Evolutionary conservation across 805 yeast species (phyloP).

Genomic region (Metschnikowia similis): DNA sequence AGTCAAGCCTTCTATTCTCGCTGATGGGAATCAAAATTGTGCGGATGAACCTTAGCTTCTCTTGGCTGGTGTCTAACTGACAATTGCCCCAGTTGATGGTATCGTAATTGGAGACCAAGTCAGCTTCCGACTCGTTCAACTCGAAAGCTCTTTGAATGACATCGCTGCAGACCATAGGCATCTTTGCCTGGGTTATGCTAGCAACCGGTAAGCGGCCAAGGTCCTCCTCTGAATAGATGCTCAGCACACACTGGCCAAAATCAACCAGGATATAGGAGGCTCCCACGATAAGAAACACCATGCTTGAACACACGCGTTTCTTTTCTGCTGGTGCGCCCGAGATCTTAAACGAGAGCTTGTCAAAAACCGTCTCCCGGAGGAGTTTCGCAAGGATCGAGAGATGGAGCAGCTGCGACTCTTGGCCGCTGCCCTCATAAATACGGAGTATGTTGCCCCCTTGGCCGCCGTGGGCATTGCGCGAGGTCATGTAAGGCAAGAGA

Average conservation of each 20-base stretch:
- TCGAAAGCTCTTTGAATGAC: conserved; percentile 9
- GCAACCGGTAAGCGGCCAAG: conserved; percentile 6
- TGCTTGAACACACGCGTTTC: conserved; percentile 2
- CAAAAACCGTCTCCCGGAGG: conserved; percentile 10
- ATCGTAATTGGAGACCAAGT: background rate
- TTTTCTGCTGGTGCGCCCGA: background rate
- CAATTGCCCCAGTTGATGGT: conserved; percentile 5
- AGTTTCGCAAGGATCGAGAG: conserved; percentile 12
- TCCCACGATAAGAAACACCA: conserved; percentile 8
- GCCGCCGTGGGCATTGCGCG: background rate
- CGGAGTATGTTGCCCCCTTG: conserved; percentile 12
- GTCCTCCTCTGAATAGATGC: conserved; percentile 4
- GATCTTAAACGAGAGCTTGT: background rate
- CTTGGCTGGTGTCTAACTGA: conserved; percentile 7
- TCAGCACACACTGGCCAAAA: conserved; percentile 2
- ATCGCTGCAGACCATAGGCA: conserved; percentile 1
- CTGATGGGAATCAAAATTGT: conserved; percentile 7
- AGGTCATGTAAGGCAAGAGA: conserved; percentile 4
- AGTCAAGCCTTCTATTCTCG: background rate
- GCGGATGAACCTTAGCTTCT: conserved; percentile 14
- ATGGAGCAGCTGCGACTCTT: conserved; percentile 5
- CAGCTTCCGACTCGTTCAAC: background rate
- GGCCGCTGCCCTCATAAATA: conserved; percentile 10
- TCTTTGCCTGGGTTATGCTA: background rate
- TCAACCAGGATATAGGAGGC: conserved; percentile 7